Conservation (phyloP, 1,284 basidiomycete species). For the Trametes polyzona region DNA sequence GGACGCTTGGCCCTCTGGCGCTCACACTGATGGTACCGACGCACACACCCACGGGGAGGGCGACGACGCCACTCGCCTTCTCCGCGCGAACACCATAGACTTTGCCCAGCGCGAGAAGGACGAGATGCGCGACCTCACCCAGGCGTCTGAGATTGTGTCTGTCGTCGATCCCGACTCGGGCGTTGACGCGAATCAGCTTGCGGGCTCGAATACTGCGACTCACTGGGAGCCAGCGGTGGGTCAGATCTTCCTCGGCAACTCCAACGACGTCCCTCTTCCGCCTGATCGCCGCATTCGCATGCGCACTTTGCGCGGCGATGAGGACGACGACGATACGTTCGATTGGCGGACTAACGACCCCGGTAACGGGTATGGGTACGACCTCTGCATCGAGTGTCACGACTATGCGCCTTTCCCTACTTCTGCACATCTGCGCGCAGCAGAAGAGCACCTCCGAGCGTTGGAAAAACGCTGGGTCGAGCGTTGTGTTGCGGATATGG, state of each 20-base stretch:
- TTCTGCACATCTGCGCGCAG: slow-evolving; percentile 61
- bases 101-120: slow-evolving; percentile 82
- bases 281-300: slow-evolving; percentile 31
- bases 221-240: slow-evolving; percentile 59
- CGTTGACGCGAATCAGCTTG: slow-evolving; percentile 20
- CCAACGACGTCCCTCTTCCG: slow-evolving; percentile 70
- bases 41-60: slow-evolving; percentile 33
- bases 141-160: slow-evolving; percentile 68
- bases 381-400: slow-evolving; percentile 87
- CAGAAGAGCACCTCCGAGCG: slow-evolving; percentile 69
- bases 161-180: slow-evolving; percentile 14
- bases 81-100: slow-evolving; percentile 63
- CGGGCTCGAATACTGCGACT: slow-evolving; percentile 43
- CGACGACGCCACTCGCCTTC: slow-evolving; percentile 34
- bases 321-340: slow-evolving; percentile 50
- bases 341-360: slow-evolving; percentile 65
- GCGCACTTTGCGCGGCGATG: slow-evolving; percentile 27
- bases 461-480: slow-evolving; percentile 67
- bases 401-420: slow-evolving; percentile 75
- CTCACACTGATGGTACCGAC: slow-evolving; percentile 38
- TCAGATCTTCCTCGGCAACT: slow-evolving; percentile 78
- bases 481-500: slow-evolving; percentile 36
- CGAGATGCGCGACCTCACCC: slow-evolving; percentile 89
- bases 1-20: slow-evolving; percentile 23
- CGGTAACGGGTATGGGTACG: slow-evolving; percentile 62